A percentile compares a stretch with the other conserved stretches of the same genome.
These are phyloP conservation scores for Aspergillus homomorphus DNA, from an alignment of 495 filamentous ascomycete genomes.

Conservation along the genomic window DNA sequence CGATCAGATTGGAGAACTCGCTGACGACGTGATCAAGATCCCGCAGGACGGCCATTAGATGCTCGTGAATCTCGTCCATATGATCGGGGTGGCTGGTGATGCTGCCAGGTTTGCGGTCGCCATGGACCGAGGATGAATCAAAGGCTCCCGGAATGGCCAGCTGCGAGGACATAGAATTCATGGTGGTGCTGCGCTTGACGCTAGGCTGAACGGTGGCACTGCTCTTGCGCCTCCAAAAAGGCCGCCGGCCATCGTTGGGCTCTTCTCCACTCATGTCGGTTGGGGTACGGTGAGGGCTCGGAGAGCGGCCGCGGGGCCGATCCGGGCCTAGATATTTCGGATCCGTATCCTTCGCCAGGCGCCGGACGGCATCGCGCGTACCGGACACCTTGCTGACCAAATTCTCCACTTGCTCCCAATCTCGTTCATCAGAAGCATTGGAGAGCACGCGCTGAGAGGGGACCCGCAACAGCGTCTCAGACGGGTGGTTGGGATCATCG, in stretches of 20 bases:
- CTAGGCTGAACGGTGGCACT: conserved; percentile 40
- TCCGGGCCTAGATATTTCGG: conserved; percentile 51
- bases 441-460: conserved; percentile 27
- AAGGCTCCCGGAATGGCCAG: conserved; percentile 50
- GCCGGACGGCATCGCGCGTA: conserved; percentile 80
- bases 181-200: conserved; percentile 31
- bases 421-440: conserved; percentile 60
- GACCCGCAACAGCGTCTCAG: conserved; percentile 30
- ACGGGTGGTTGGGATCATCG: conserved; percentile 24
- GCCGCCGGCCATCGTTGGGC: conserved; percentile 39
- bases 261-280: conserved; percentile 11
- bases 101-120: conserved; percentile 38
- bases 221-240: conserved; percentile 91
- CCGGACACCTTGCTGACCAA: conserved; percentile 81
- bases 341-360: conserved; percentile 78
- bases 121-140: conserved; percentile 31
- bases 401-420: conserved; percentile 81
- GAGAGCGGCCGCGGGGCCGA: conserved; percentile 35
- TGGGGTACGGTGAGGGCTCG: conserved; percentile 33
- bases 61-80: conserved; percentile 64
- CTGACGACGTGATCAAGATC: conserved; percentile 79
- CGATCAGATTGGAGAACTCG: conserved; percentile 74
- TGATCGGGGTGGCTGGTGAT: conserved; percentile 43
- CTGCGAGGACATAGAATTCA: conserved; percentile 47
- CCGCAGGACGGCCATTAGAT: conserved; percentile 72